These are phyloP conservation scores for Mayamaea pseudoterrestris DNA, from an alignment of 108 stramenopile species.

Conservation along the genomic window DNA sequence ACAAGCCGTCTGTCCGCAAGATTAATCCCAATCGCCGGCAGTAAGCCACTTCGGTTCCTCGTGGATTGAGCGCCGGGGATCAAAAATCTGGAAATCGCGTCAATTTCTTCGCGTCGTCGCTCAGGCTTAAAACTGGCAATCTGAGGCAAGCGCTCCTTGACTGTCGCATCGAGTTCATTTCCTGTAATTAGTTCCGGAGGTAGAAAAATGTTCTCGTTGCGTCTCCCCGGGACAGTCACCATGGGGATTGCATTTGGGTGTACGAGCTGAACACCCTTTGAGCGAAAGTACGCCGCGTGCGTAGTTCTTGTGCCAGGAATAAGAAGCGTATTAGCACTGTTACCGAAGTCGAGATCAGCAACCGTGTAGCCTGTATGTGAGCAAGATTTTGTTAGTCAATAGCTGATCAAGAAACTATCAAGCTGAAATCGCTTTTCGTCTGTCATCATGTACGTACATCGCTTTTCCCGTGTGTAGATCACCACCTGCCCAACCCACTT, in stretches of 20 bases:
- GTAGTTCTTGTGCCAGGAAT: conserved; percentile 15
- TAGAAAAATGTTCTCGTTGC: conserved; percentile 31
- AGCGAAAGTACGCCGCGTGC: conserved; percentile 42
- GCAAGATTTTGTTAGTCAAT: background rate
- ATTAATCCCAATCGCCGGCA: conserved; percentile 35
- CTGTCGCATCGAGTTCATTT: conserved; percentile 34
- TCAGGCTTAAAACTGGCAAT: conserved; percentile 51
- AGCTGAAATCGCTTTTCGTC: background rate
- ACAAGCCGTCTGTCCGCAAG: conserved; percentile 17
- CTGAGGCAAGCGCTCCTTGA: conserved; percentile 46
- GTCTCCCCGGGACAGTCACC: conserved; percentile 35
- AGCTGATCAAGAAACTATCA: background rate
- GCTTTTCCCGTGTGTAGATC: conserved; percentile 47
- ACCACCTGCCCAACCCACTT: conserved; percentile 37
- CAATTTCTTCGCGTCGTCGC: conserved; percentile 30
- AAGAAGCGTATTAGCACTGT: conserved; percentile 23
- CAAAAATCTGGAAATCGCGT: conserved; percentile 29
- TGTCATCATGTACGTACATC: conserved; percentile 15
- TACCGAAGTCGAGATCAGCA: conserved; percentile 29
- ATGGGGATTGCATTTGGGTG: conserved; percentile 42
- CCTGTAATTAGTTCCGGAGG: conserved; percentile 45
- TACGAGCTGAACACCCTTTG: conserved; percentile 22
- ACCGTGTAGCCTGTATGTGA: conserved; percentile 16
- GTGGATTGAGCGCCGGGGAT: conserved; percentile 45
- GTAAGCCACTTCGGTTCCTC: conserved; percentile 24